Conservation (phyloP, 345 rosid species). For the Gossypium anomalum region DNA sequence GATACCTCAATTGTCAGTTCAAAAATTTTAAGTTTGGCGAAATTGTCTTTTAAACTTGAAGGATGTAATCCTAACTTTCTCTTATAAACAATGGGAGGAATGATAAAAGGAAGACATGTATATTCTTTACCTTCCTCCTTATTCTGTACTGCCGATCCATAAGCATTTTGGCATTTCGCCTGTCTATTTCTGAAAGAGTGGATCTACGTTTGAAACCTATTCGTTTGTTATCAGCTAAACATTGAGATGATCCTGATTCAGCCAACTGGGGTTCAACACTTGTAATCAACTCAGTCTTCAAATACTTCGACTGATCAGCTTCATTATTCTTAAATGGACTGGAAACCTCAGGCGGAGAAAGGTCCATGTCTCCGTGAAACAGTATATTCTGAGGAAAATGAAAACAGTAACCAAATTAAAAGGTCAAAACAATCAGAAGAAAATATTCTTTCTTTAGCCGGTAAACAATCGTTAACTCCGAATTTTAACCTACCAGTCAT, state of each 20-base stretch:
- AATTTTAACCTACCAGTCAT: too few relatives aligned
- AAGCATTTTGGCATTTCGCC: background rate
- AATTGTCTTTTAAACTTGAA: background rate
- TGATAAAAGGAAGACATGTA: background rate
- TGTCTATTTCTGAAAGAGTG: background rate
- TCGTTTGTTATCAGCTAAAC: background rate
- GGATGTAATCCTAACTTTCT: background rate
- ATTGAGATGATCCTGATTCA: background rate
- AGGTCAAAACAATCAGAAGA: too few relatives aligned
- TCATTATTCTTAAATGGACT: background rate
- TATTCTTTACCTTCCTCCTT: background rate
- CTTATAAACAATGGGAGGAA: background rate
- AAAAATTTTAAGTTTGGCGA: background rate
- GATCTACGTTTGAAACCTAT: background rate
- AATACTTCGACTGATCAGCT: background rate
- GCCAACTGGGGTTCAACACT: background rate
- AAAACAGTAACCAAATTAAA: too few relatives aligned
- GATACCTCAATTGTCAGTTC: background rate
- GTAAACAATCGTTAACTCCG: too few relatives aligned
- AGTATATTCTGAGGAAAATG: too few relatives aligned
- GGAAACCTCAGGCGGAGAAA: too few relatives aligned
- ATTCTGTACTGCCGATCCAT: rapidly evolving
- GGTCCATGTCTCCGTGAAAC: background rate
- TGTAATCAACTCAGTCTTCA: background rate
- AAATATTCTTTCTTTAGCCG: too few relatives aligned